A percentile compares a stretch with the other conserved stretches of the same genome.
These are phyloP conservation scores for Rhypophila decipiens DNA, from an alignment of 495 filamentous ascomycete species.

Conservation along the genomic window DNA sequence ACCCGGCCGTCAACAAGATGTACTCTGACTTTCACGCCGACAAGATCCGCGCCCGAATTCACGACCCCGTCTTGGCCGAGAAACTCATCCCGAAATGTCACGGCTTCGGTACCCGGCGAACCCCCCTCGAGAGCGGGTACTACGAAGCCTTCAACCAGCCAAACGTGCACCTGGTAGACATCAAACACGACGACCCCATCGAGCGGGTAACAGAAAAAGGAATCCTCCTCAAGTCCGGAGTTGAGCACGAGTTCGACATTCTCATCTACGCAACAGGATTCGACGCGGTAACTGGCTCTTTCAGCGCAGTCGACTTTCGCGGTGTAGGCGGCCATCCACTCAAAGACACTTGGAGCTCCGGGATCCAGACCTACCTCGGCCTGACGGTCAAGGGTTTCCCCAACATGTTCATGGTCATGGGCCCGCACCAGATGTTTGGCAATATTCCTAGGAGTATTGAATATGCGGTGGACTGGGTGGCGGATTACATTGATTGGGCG, in stretches of 20 bases:
- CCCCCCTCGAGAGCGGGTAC: constrained; percentile 44
- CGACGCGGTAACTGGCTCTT: constrained; percentile 45
- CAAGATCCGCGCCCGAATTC: constrained; percentile 38
- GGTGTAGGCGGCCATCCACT: constrained; percentile 37
- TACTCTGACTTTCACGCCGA: constrained; percentile 38
- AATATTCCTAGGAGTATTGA: constrained; percentile 46
- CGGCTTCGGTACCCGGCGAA: constrained; percentile 44
- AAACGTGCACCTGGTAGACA: constrained; percentile 44
- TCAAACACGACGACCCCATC: constrained; percentile 39
- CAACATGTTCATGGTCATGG: constrained; percentile 49
- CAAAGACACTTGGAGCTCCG: constrained; percentile 40
- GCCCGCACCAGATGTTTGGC: constrained; percentile 40
- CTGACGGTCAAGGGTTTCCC: constrained; percentile 42
- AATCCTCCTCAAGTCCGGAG: constrained; percentile 34
- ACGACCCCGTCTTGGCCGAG: constrained; percentile 40
- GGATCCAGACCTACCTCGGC: constrained; percentile 44
- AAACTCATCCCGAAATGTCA: constrained; percentile 43
- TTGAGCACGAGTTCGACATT: constrained; percentile 42
- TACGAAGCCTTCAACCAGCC: constrained; percentile 46
- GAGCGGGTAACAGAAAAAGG: constrained; percentile 33
- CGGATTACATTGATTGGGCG: constrained; percentile 38
- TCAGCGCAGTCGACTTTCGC: constrained; percentile 43
- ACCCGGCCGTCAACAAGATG: constrained; percentile 39
- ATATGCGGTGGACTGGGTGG: constrained; percentile 46
- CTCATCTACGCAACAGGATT: constrained; percentile 53